Percentiles rank a stretch among this genome's conserved stretches.
Evolutionary conservation across 163 green algal species (phyloP).

Genomic region (Dunaliella salina): DNA sequence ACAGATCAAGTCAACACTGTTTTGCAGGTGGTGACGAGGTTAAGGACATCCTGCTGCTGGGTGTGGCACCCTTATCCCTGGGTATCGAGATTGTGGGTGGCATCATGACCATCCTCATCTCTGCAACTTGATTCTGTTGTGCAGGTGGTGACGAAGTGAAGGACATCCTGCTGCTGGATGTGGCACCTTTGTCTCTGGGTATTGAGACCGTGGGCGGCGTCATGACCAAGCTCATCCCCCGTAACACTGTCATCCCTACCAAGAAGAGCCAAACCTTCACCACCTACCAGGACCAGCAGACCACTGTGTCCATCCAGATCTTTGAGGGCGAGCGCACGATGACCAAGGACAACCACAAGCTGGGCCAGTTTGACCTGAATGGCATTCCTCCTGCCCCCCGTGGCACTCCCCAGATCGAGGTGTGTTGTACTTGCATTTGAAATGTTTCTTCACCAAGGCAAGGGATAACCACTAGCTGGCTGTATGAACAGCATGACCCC

Average conservation of each 20-base stretch:
- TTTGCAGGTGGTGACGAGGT: conserved; percentile 53
- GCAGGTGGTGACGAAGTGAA: conserved; percentile 55
- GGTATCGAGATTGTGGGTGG: conserved; percentile 98
- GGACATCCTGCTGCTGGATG: conserved; percentile 93
- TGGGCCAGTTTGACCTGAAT: conserved; percentile 94
- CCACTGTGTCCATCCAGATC: conserved; percentile 71
- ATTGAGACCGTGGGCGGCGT: conserved; percentile 98
- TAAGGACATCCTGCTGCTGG: conserved; percentile 88
- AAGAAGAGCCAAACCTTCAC: conserved; percentile 99
- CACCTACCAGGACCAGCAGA: conserved; percentile 89
- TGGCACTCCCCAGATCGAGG: conserved; percentile 90
- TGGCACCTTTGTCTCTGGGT: conserved; percentile 89
- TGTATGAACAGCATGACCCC: too few relatives aligned
- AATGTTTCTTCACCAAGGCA: too few relatives aligned
- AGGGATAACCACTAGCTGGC: too few relatives aligned
- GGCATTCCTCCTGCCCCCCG: conserved; percentile 87
- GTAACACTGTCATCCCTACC: conserved; percentile 96
- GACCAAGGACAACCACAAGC: conserved; percentile 98
- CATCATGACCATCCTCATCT: conserved; percentile 98
- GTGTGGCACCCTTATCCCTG: conserved; percentile 90
- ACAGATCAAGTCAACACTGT: too few relatives aligned
- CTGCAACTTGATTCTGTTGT: too few relatives aligned
- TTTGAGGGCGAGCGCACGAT: conserved; percentile 96
- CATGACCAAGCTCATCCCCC: conserved; percentile 97
- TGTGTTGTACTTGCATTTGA: conserved; percentile 32